These are phyloP conservation scores for Rhodotorula taiwanensis DNA, from an alignment of 768 basidiomycete species.

Conservation along the genomic window DNA sequence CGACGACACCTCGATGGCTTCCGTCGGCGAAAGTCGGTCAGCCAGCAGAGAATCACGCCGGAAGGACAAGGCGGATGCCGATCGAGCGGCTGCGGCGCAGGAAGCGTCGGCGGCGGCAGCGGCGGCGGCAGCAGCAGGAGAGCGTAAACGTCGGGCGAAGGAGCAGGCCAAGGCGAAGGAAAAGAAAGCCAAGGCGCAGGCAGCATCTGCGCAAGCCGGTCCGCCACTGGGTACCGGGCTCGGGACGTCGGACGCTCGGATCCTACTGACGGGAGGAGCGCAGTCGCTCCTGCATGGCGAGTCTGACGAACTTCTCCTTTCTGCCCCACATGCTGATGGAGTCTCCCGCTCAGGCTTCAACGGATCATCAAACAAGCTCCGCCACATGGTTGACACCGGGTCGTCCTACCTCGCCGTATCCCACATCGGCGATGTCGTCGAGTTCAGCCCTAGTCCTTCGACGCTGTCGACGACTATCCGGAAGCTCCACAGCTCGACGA, in stretches of 20 bases:
- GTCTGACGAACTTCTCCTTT: not conserved
- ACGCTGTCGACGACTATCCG: not conserved
- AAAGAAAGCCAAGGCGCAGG: slow-evolving; percentile 1
- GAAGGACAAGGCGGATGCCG: no score
- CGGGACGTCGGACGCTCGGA: slow-evolving; percentile 8
- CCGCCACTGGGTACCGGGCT: slow-evolving; percentile 9
- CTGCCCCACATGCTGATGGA: not conserved
- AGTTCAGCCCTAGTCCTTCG: slow-evolving; percentile 6
- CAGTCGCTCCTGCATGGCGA: slow-evolving; percentile 6
- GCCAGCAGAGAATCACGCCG: no score
- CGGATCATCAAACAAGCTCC: slow-evolving; percentile 30
- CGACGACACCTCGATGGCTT: no score
- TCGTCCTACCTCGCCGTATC: slow-evolving; percentile 17
- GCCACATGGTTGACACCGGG: slow-evolving; percentile 22
- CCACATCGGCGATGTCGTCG: slow-evolving; percentile 27
- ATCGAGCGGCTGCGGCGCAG: not conserved
- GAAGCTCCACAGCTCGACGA: slow-evolving; percentile 9
- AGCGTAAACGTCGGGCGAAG: slow-evolving; percentile 1
- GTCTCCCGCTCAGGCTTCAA: slow-evolving; percentile 11
- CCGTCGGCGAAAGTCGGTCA: no score
- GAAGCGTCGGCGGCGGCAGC: not conserved
- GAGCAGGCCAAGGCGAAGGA: not conserved
- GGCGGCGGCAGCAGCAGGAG: not conserved
- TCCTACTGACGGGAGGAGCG: not conserved
- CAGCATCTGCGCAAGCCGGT: not conserved